Base-by-base conservation (phyloP, 1,284 basidiomycete genomes). In the Marasmius tenuissimus region DNA sequence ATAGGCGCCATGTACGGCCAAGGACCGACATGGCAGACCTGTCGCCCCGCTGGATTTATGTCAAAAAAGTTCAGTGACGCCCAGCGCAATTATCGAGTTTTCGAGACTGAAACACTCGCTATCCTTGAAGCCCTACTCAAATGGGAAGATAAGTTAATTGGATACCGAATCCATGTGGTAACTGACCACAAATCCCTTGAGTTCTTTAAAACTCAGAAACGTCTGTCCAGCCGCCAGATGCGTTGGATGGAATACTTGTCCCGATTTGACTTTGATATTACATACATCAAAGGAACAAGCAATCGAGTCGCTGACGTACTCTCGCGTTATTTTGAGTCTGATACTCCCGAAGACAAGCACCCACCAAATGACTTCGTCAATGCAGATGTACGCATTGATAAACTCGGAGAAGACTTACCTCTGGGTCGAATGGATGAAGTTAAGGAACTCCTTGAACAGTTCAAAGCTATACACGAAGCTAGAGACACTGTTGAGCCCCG, bases 121-220 rank as follows among this genome's bases (percentile, higher is more conserved):
- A n/a, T n/a, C n/a, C n/a, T n/a, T n/a, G n/a, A n/a, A n/a, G n/a
- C n/a, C n/a, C n/a, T n/a, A n/a, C n/a, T n/a, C n/a, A n/a, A n/a
- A n/a, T n/a, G n/a, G n/a, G n/a, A 72, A 53, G 72, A 72, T 40
- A 70, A 72, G 42, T 61, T 76, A 1, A 61, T 75, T 3, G 71
- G 72, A 0, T 51, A 59, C 7, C 45, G 35, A 10, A 51, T 63
- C 1, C 49, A 61, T 22, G 37, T 63, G 7, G 56, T 63, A 12
- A 63, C 62, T 3, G 62, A 63, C 18, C 59, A 63, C 20, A n/a
- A 58, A 10, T 48, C 56, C n/a, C 49, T 61, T 1, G 39, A 55
- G 11, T 61, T 61, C 47, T 61, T 61, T 49, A 54, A 61, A 52
- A 61, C 56, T 35, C 57, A 61, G 42, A 50, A 37, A 48, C 45